These are phyloP conservation scores for Blepharisma japonicum DNA, from an alignment of 73 alveolate genomes.

Conservation along the genomic window DNA sequence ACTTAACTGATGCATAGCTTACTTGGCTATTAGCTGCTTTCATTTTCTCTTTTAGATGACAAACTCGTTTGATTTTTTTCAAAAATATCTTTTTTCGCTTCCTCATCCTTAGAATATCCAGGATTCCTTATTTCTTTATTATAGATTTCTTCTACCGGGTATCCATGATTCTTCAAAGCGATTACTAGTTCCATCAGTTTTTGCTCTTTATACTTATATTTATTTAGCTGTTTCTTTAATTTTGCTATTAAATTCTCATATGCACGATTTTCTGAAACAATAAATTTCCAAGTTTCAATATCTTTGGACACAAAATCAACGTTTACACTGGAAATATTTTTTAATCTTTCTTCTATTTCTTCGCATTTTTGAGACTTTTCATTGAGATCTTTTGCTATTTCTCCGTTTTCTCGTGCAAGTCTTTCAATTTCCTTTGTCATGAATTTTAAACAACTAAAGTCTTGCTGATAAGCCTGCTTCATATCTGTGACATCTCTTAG, in stretches of 20 bases:
- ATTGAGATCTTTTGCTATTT: constrained; percentile 14
- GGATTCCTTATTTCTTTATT: neutral
- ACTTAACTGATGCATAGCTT: no score
- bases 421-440: neutral
- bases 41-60: no score
- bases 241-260: neutral
- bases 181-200: neutral
- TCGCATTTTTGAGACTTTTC: constrained; percentile 30
- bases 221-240: neutral
- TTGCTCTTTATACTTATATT: neutral
- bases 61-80: no score
- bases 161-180: constrained; percentile 23
- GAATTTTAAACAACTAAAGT: neutral
- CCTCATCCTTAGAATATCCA: no score
- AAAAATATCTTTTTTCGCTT: no score
- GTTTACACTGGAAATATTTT: neutral
- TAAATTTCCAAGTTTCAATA: neutral
- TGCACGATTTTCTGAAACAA: neutral
- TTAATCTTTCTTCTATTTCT: constrained; percentile 28
- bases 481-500: constrained; percentile 24
- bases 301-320: neutral
- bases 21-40: no score
- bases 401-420: constrained; percentile 40
- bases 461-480: neutral
- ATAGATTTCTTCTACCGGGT: constrained; percentile 11